Percentiles rank a stretch among this genome's conserved stretches.
Evolutionary conservation across 2,329 filamentous ascomycete genomes (phyloP).

Genomic region (Aspergillus sp.): DNA sequence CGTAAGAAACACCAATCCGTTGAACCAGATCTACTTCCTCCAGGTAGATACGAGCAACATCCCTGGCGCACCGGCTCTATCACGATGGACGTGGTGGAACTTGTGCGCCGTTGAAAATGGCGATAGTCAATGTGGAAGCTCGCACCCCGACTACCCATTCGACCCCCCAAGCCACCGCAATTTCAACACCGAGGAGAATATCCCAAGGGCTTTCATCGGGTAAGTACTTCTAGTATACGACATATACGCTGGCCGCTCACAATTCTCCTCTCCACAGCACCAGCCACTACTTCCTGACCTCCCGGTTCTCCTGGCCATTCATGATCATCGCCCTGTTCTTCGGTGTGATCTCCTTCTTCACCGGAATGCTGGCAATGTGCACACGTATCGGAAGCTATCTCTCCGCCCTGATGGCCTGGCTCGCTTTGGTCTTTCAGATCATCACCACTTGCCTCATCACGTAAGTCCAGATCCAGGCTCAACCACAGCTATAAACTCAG

Average conservation of each 20-base stretch:
- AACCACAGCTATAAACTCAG: neutral
- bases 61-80: slow-evolving; percentile 65
- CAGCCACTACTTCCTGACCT: slow-evolving; percentile 78
- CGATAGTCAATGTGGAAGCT: slow-evolving; percentile 66
- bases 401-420: slow-evolving; percentile 56
- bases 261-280: slow-evolving; percentile 42
- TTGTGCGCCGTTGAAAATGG: slow-evolving; percentile 68
- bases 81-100: slow-evolving; percentile 92
- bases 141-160: slow-evolving; percentile 69
- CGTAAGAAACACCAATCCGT: slow-evolving; percentile 57
- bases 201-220: slow-evolving; percentile 61
- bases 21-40: slow-evolving; percentile 84
- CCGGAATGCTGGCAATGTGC: slow-evolving; percentile 55
- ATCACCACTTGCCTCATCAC: slow-evolving; percentile 64
- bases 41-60: slow-evolving; percentile 76
- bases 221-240: slow-evolving; percentile 35
- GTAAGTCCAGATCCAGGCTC: slow-evolving; percentile 51
- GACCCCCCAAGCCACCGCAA: slow-evolving; percentile 60
- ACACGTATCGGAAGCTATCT: slow-evolving; percentile 56
- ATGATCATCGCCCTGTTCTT: slow-evolving; percentile 86
- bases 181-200: slow-evolving; percentile 60
- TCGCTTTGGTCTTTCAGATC: slow-evolving; percentile 64
- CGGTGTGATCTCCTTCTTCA: slow-evolving; percentile 52
- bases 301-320: slow-evolving; percentile 92
- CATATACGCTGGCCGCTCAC: neutral